Evolutionary conservation across 139 green algal genomes (phyloP), one percentile per base, ranked within the genome.

Genomic region (Yamagishiella unicocca): DNA sequence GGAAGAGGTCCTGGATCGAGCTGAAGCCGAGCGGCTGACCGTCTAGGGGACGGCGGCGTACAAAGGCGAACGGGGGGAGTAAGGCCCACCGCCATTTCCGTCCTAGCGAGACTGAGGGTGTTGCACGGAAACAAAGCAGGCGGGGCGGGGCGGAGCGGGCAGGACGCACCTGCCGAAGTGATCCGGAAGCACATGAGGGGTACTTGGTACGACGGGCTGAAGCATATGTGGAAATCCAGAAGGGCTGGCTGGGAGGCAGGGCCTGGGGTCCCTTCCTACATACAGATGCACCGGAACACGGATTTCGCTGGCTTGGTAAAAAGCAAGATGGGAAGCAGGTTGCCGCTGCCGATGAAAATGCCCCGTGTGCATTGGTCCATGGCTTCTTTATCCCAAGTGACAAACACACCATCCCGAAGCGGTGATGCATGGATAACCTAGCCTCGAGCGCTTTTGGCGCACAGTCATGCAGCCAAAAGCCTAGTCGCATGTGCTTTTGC

Each of bases 171-270:
- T 17, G 33, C 35, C 6, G 38, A 77, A 21, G 9, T 21, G n/a
- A 45, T 43, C 3, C 42, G 62, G 62, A 86, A 77, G 45, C 10
- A 66, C 43, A 86, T 61, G 43, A 74, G 10, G 0, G 80, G 80
- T 27, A 86, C 80, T 33, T 86, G 62, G 61, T 86, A 86, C 9
- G 62, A 53, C 21, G 22, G 38, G 80, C 64, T 86, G 61, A 78
- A 86, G 45, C 80, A 86, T 0, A 86, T 31, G 62, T 86, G 80
- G 45, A 42, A 78, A 43, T 86, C 80, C n/a, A 86, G 62, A 0
- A 86, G 43, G 0, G 58, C 54, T 22, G 54, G 54, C 31, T 12
- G 31, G 31, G 12, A 25, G 25, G 33, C 72, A 80, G 70, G 29
- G 4, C 62, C 62, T n/a, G n/a, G n/a, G n/a, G n/a, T n/a, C n/a